Evolutionary conservation across 495 filamentous ascomycete genomes (phyloP), one percentile per base, ranked within the genome.

Genomic region (Aspergillus ostianus): DNA sequence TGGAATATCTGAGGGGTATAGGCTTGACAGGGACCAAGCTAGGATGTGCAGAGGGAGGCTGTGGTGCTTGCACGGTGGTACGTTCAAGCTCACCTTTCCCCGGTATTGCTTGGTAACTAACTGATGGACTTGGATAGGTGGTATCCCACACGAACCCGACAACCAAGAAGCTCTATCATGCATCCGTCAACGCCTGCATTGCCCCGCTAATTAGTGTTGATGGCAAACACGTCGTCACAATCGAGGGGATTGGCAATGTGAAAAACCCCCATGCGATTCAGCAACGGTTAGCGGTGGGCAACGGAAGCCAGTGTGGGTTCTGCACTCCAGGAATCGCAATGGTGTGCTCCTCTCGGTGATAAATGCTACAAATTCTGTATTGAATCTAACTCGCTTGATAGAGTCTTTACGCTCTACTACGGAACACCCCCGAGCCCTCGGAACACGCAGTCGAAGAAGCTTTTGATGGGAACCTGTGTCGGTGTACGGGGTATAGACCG

Each of bases 321-420:
- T 98, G 94, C 68, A 98, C 94, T 6, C 94, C 93, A 4, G 94
- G 94, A 9, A 98, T 98, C 71, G 93, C 97, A 54, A 98, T 98
- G 94, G 91, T 48, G 89, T 87, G 68, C 36, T 59, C 92, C 92
- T 30, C 15, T 29, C 52, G 2, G 3, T 18, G 20, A n/a, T 20
- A 15, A 3, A 20, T 1, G 4, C 2, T 20, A 17, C 45, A 12
- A 41, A 62, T 17, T 12, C 36, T 58, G 52, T 52, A 71, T 46
- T 15, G 9, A 15, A 26, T 54, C 20, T 46, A 44, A 54, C 9
- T 63, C 70, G 56, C 49, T 54, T 70, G 60, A 88, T 27, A 81
- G 96, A 54, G 77, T 95, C 51, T 81, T 89, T 59, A 96, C 93
- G 68, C 85, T 87, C 67, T 74, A 79, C 23, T 80, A 70, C 55